Evolutionary conservation across 768 basidiomycete species (phyloP).

Genomic region (Pisolithus tinctorius): DNA sequence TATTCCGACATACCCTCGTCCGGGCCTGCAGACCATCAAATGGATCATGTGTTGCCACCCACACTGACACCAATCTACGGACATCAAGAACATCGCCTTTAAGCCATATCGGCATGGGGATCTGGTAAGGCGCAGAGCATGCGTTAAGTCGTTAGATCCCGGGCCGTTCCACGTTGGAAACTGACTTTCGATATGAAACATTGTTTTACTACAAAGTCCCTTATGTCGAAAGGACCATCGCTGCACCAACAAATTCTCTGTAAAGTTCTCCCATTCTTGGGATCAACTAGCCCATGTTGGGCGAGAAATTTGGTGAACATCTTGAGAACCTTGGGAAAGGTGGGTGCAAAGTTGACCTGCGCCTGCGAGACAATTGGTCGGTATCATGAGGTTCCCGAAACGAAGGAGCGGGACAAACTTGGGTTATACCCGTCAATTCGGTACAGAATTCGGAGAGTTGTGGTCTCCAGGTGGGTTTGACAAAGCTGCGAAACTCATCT

Average conservation of each 20-base stretch:
- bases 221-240: constrained; percentile 77
- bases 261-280: constrained; percentile 46
- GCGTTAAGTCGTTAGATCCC: constrained; percentile 5
- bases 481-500: constrained; percentile 84
- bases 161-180: constrained; percentile 10
- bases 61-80: constrained; percentile 49
- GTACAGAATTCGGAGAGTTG: constrained; percentile 79
- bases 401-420: constrained; percentile 47
- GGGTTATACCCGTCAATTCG: constrained; percentile 83
- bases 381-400: not conserved
- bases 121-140: constrained; percentile 29
- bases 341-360: constrained; percentile 74
- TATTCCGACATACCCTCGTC: constrained; percentile 11
- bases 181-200: constrained; percentile 78
- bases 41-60: constrained; percentile 19
- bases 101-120: constrained; percentile 68
- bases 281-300: constrained; percentile 63
- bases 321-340: constrained; percentile 62
- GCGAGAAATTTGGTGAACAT: constrained; percentile 62
- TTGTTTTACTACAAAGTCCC: constrained; percentile 85
- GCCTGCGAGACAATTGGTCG: constrained; percentile 37
- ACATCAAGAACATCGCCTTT: constrained; percentile 71
- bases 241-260: constrained; percentile 75
- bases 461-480: constrained; percentile 83
- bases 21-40: constrained; percentile 6